A percentile compares a stretch with the other conserved stretches of the same genome.
phyloP scores from a whole-genome alignment of 305 asterid species.

The Ilex paraguariensis region DNA sequence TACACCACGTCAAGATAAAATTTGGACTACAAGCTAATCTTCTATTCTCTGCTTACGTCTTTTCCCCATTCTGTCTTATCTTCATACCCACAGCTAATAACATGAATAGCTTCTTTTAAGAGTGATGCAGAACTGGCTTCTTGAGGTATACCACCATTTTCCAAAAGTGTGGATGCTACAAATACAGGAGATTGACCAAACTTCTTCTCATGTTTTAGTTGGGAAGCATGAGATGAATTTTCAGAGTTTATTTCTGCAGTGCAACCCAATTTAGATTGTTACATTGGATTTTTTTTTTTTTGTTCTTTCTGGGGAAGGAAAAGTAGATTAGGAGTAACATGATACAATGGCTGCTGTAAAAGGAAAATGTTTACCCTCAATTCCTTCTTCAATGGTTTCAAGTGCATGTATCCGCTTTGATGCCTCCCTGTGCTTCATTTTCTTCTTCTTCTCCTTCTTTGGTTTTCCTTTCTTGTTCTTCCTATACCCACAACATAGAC shows the following conservation, averaged over 20 bases:
- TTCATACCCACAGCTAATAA: slow-evolving; percentile 94
- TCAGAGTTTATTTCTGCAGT: slow-evolving; percentile 34
- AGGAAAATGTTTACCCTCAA: slow-evolving; percentile 36
- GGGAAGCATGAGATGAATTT: slow-evolving; percentile 31
- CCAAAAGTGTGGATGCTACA: slow-evolving; percentile 59
- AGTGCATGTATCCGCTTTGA: slow-evolving; percentile 90
- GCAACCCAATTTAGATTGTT: slow-evolving; percentile 9
- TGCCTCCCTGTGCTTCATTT: slow-evolving; percentile 65
- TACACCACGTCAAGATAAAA: too few species aligned
- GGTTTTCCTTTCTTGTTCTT: slow-evolving; percentile 48
- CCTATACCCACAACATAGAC: slow-evolving; percentile 52
- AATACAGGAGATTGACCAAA: slow-evolving; percentile 83
- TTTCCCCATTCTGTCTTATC: slow-evolving; percentile 97
- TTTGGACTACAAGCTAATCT: too few species aligned
- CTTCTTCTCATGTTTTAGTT: slow-evolving; percentile 68
- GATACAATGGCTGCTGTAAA: neutral
- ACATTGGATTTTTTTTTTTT: neutral
- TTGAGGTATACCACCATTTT: slow-evolving; percentile 55
- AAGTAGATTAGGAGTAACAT: too few species aligned
- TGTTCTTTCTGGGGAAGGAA: neutral
- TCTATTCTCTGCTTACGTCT: slow-evolving; percentile 39
- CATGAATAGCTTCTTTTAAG: slow-evolving; percentile 77
- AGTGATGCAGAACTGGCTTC: slow-evolving; percentile 37
- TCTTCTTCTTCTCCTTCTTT: slow-evolving; percentile 49
- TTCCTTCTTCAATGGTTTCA: slow-evolving; percentile 76